Evolutionary conservation across 768 basidiomycete species (phyloP).

Genomic region (Leucocoprinus birnbaumii): DNA sequence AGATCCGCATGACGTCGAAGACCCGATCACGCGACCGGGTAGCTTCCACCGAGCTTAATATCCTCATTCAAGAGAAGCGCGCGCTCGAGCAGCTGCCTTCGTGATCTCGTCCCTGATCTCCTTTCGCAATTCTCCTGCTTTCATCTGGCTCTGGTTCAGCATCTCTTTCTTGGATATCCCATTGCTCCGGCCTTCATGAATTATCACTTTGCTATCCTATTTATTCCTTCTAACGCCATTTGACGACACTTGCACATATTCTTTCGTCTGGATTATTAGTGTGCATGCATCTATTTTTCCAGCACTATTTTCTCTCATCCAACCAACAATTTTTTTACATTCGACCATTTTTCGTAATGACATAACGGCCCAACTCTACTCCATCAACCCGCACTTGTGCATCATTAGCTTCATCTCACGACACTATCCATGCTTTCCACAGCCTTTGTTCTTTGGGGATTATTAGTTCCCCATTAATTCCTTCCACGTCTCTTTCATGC

Average conservation of each 20-base stretch:
- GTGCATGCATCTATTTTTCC: background rate
- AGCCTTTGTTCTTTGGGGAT: background rate
- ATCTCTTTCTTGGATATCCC: conserved; percentile 4
- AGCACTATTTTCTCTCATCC: background rate
- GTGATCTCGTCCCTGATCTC: conserved; percentile 19
- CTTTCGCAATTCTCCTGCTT: conserved; percentile 11
- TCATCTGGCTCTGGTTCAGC: conserved; percentile 2
- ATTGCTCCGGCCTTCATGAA: conserved; percentile 1
- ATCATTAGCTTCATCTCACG: background rate
- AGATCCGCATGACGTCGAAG: conserved; percentile 52
- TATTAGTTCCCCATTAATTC: background rate
- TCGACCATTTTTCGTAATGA: conserved; percentile 6
- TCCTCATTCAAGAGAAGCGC: conserved; percentile 57
- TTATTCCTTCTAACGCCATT: conserved; percentile 8
- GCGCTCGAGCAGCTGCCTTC: conserved; percentile 38
- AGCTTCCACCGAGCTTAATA: conserved; percentile 42
- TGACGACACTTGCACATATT: background rate
- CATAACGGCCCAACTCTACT: background rate
- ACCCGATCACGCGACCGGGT: conserved; percentile 44
- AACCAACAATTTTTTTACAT: background rate
- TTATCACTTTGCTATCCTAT: conserved; percentile 13
- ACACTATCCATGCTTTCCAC: too few species aligned
- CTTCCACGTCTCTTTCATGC: background rate
- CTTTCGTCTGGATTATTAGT: background rate
- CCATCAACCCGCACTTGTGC: background rate